These are phyloP conservation scores for Heliocybe sulcata DNA, from an alignment of 1,284 basidiomycete genomes.

Conservation along the genomic window DNA sequence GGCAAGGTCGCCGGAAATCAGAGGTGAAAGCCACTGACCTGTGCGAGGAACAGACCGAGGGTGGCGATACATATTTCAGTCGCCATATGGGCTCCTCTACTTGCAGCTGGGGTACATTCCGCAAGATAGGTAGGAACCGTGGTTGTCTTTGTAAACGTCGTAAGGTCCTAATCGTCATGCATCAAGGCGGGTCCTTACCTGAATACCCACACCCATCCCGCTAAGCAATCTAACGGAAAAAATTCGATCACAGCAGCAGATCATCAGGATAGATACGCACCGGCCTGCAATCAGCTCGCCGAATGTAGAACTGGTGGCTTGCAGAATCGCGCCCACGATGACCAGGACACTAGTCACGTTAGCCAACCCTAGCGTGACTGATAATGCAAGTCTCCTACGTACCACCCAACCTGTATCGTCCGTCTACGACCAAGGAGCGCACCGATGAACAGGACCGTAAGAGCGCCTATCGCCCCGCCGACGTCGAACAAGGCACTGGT, in stretches of 20 bases:
- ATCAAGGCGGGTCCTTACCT: background rate
- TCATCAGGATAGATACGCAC: background rate
- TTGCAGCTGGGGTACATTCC: background rate
- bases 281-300: background rate
- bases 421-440: background rate
- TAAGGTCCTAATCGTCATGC: background rate
- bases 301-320: background rate
- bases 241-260: too few species aligned
- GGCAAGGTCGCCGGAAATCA: too few species aligned
- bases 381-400: background rate
- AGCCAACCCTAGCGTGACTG: background rate
- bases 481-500: constrained; percentile 1
- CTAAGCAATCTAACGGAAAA: too few species aligned
- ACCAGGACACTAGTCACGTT: background rate
- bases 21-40: background rate
- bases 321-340: background rate
- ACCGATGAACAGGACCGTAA: background rate
- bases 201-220: background rate
- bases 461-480: background rate
- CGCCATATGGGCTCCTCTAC: background rate
- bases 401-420: constrained; percentile 1
- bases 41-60: background rate
- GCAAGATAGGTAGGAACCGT: background rate
- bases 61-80: background rate
- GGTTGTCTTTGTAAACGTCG: background rate